Conservation (phyloP, 2,329 filamentous ascomycete genomes). For the Microdochium nivale region DNA sequence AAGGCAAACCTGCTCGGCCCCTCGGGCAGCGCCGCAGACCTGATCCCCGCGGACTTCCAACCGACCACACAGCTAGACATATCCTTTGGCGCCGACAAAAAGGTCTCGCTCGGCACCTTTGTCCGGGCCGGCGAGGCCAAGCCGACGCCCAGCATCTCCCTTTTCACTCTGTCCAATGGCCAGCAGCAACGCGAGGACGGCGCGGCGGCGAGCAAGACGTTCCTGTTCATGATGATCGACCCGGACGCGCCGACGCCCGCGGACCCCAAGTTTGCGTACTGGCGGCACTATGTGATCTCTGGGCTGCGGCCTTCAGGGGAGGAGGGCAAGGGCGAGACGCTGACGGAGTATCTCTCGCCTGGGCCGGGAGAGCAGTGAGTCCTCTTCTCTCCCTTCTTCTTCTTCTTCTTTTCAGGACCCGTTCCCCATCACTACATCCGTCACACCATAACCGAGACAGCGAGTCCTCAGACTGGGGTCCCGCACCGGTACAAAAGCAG, state of each 20-base stretch:
- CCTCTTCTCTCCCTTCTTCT: neutral
- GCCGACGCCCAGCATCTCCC: conserved; percentile 25
- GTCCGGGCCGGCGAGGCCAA: conserved; percentile 29
- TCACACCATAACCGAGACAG: too few relatives aligned
- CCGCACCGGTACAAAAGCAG: too few relatives aligned
- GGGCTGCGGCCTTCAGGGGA: conserved; percentile 24
- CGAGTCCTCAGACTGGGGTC: too few relatives aligned
- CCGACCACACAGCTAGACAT: conserved; percentile 30
- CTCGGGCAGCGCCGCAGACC: conserved; percentile 25
- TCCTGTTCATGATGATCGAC: conserved; percentile 41
- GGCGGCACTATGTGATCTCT: conserved; percentile 43
- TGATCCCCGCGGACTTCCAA: conserved; percentile 33
- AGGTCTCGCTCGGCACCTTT: conserved; percentile 26
- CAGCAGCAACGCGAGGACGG: conserved; percentile 13
- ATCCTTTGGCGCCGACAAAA: conserved; percentile 20
- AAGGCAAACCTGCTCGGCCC: conserved; percentile 23
- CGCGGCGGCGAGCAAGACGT: conserved; percentile 21
- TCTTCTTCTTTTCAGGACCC: neutral
- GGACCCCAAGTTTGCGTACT: conserved; percentile 45
- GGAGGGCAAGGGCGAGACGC: conserved; percentile 4
- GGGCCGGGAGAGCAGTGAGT: conserved; percentile 37
- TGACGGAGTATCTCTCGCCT: conserved; percentile 34
- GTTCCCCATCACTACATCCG: too few relatives aligned
- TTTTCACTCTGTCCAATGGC: conserved; percentile 4
- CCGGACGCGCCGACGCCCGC: conserved; percentile 47